Evolutionary conservation across 2,329 filamentous ascomycete genomes (phyloP).

Genomic region (Ascochyta fabae): DNA sequence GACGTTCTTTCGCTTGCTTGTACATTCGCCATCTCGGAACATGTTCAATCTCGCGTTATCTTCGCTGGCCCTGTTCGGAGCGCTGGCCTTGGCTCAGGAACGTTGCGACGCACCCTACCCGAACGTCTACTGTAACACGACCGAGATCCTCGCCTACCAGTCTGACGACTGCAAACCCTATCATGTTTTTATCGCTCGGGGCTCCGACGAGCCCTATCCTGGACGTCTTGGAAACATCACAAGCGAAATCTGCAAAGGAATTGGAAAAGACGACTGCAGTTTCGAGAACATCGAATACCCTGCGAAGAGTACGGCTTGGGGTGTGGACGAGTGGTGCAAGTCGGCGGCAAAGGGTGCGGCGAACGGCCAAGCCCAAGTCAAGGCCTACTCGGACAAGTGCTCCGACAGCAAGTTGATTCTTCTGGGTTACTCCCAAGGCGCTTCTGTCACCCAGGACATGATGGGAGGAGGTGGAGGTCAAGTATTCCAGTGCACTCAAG

Average conservation of each 20-base stretch:
- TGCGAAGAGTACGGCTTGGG: slow-evolving; percentile 36
- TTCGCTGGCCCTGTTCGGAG: slow-evolving; percentile 18
- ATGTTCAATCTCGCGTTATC: slow-evolving; percentile 22
- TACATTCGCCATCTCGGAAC: background rate
- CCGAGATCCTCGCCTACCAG: slow-evolving; percentile 30
- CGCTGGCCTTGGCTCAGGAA: slow-evolving; percentile 26
- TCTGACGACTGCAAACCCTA: slow-evolving; percentile 31
- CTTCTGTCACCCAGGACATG: slow-evolving; percentile 34
- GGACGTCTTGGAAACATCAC: slow-evolving; percentile 36
- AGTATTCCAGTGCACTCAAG: slow-evolving; percentile 34
- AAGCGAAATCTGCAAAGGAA: slow-evolving; percentile 24
- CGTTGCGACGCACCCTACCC: slow-evolving; percentile 35
- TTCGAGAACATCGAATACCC: slow-evolving; percentile 39
- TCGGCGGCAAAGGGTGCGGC: slow-evolving; percentile 30
- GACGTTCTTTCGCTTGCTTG: background rate
- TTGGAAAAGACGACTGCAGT: slow-evolving; percentile 30
- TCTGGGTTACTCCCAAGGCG: slow-evolving; percentile 37
- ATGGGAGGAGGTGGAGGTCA: slow-evolving; percentile 38
- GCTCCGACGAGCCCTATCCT: slow-evolving; percentile 39
- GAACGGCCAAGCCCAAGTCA: slow-evolving; percentile 35
- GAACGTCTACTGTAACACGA: slow-evolving; percentile 30
- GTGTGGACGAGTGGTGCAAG: slow-evolving; percentile 35
- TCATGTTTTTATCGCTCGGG: slow-evolving; percentile 37
- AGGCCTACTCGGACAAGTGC: slow-evolving; percentile 33
- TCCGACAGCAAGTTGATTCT: slow-evolving; percentile 37